Percentiles rank a stretch among this genome's conserved stretches.
Conservation (phyloP, 768 basidiomycete species). For the Boletus tylopilopsis region DNA sequence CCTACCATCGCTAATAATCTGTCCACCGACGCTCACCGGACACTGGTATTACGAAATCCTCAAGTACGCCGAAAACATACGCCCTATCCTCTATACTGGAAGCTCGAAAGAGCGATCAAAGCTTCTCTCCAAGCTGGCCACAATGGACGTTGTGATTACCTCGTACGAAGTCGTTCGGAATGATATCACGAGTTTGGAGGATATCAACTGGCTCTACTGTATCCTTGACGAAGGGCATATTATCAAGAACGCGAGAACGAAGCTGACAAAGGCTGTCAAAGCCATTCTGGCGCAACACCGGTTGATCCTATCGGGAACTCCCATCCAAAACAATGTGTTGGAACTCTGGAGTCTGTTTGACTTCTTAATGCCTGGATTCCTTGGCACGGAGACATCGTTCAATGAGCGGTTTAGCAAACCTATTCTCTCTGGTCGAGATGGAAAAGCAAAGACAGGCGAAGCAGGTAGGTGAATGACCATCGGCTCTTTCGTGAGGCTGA, state of each 20-base stretch:
- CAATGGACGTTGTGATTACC: constrained; percentile 89
- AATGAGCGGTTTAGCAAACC: constrained; percentile 96
- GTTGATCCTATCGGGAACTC: constrained; percentile 92
- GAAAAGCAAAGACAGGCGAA: constrained; percentile 92
- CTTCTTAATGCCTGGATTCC: constrained; percentile 98
- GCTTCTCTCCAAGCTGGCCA: constrained; percentile 59
- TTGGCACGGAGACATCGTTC: constrained; percentile 93
- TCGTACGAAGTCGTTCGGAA: constrained; percentile 98
- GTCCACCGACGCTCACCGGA: constrained; percentile 95
- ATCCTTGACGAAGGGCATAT: constrained; percentile 98
- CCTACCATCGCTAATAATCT: constrained; percentile 91
- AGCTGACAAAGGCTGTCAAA: constrained; percentile 95
- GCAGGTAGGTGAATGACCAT: constrained; percentile 60
- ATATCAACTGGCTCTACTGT: constrained; percentile 88
- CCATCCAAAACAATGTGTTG: constrained; percentile 98
- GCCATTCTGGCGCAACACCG: constrained; percentile 86
- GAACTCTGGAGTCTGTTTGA: constrained; percentile 99
- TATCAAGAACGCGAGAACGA: constrained; percentile 98
- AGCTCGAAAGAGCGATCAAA: constrained; percentile 75
- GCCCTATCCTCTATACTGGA: constrained; percentile 86
- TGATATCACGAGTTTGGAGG: constrained; percentile 74
- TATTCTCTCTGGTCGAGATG: constrained; percentile 90
- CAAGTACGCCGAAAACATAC: constrained; percentile 84
- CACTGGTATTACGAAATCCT: constrained; percentile 99
- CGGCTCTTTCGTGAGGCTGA: constrained; percentile 1